Evolutionary conservation across 208 protist species (phyloP).

Genomic region (Vickermania spadyakhi): DNA sequence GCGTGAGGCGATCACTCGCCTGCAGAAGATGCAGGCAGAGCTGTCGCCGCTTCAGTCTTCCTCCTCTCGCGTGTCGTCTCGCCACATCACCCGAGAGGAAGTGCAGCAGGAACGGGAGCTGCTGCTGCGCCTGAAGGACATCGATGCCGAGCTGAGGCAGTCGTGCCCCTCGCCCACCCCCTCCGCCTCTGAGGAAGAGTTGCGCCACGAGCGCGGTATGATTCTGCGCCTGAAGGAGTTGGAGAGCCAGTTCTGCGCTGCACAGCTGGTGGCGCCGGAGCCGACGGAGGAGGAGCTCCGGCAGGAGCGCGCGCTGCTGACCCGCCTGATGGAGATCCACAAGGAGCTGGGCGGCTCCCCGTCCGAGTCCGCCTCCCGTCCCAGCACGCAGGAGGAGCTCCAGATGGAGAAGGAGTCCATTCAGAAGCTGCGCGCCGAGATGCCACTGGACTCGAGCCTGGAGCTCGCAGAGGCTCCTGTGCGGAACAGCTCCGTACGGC

Average conservation of each 20-base stretch:
- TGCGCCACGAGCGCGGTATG: neutral
- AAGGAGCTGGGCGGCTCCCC: neutral
- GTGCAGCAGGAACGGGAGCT: neutral
- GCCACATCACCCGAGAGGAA: neutral
- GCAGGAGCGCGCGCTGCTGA: neutral
- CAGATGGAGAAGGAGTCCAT: neutral
- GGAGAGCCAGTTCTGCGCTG: no score
- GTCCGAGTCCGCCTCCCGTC: neutral
- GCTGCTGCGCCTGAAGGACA: neutral
- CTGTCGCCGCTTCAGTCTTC: neutral
- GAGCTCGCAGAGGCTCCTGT: neutral
- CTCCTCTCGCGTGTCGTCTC: neutral
- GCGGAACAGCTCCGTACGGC: neutral
- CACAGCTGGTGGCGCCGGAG: neutral
- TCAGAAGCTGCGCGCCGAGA: neutral
- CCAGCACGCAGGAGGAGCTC: neutral
- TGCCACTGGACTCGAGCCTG: no score
- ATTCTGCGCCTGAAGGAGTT: neutral
- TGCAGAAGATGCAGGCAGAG: neutral
- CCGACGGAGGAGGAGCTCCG: neutral
- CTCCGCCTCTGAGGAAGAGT: neutral
- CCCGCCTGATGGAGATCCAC: neutral
- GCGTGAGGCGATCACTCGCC: neutral
- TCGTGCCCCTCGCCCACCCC: neutral
- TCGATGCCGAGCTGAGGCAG: neutral